Evolutionary conservation across 441 rosid species (phyloP), one percentile per base, ranked within the genome.

Genomic region (Sinapis alba): DNA sequence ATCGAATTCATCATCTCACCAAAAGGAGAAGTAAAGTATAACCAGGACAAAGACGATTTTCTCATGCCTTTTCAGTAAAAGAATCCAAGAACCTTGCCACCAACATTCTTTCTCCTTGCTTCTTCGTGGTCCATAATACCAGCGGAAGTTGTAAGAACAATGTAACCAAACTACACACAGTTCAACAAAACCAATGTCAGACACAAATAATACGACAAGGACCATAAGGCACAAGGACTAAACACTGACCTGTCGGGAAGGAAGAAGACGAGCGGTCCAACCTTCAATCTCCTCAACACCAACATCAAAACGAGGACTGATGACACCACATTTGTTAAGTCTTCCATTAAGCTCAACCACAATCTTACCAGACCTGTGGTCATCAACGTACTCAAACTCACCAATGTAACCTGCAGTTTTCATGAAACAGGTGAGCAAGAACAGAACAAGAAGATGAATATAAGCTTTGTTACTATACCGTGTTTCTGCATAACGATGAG

Each of bases 91-190:
- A 89, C 92, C 78, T 87, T 89, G 65, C 94, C 92, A 11, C 94
- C 92, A 16, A 87, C 90, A 53, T 84, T 89, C 85, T 87, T 89
- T 62, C 91, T 87, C 80, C 88, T 83, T 0, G 90, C 92, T 84
- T 79, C 93, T 79, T 88, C 93, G 6, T 88, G 93, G 77, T 88
- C 93, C 93, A 88, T 88, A 76, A 88, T 86, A 28, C 93, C 93
- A 0, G 93, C 93, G 0, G 93, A 88, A 43, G 93, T 88, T 4
- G 93, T 88, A 66, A 88, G 83, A 77, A 88, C 93, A 28, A 88
- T 88, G 47, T 85, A 88, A 0, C 93, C 93, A 65, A 88, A 88
- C 93, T 88, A 78, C 81, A 78, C 81, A 79, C 6, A 63, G 50
- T 56, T 28, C 28, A 69, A 38, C 32, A 5, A 34, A 9, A 18